phyloP scores from a whole-genome alignment of 2,329 filamentous ascomycete species.

The Fusarium bulbicola region DNA sequence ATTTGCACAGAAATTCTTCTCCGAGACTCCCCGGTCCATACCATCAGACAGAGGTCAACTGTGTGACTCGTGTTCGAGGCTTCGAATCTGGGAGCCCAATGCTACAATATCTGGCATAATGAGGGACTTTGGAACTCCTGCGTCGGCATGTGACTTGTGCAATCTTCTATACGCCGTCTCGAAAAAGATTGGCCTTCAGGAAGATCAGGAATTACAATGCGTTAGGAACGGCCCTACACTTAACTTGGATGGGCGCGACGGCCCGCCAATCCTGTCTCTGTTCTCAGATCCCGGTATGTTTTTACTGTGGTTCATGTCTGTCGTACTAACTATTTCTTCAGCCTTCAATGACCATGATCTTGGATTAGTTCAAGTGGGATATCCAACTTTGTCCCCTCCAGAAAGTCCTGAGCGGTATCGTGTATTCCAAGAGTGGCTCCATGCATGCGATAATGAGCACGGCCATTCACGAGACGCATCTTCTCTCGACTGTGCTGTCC shows the following conservation, averaged over 20 bases:
- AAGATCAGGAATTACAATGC: background rate
- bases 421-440: background rate
- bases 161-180: background rate
- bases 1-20: background rate
- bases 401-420: background rate
- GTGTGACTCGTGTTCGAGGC: background rate
- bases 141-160: background rate
- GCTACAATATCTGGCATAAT: background rate
- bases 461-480: background rate
- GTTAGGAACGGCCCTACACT: background rate
- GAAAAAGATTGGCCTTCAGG: background rate
- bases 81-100: background rate
- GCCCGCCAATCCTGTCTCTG: background rate
- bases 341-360: background rate
- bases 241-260: background rate
- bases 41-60: background rate
- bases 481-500: background rate
- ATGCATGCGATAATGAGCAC: background rate
- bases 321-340: accelerated
- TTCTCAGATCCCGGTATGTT: background rate
- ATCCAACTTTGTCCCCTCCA: background rate
- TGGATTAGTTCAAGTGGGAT: background rate
- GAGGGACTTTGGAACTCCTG: background rate
- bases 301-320: accelerated
- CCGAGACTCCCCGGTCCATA: accelerated